Evolutionary conservation across 2,329 filamentous ascomycete species (phyloP).

Genomic region (Colletotrichum tamarilloi): DNA sequence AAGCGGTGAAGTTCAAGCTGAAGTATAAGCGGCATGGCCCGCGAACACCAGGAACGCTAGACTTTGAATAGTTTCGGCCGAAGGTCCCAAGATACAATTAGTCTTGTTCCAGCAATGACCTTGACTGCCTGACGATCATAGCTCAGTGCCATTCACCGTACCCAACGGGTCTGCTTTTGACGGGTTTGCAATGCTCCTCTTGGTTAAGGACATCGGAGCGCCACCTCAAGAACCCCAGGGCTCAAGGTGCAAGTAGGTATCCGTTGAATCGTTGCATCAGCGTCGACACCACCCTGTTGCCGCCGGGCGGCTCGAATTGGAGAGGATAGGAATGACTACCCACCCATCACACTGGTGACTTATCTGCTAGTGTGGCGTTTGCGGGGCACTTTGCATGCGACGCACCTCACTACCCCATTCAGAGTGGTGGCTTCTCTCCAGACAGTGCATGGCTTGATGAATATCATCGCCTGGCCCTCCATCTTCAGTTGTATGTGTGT

Average conservation of each 20-base stretch:
- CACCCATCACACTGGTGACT: neutral
- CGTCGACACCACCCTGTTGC: neutral
- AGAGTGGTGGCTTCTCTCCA: neutral
- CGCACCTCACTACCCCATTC: neutral
- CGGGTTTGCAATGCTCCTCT: no score
- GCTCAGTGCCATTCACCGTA: conserved; percentile 5
- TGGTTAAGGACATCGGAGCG: neutral
- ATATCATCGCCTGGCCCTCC: conserved; percentile 16
- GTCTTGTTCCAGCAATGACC: conserved; percentile 1
- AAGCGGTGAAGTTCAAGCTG: neutral
- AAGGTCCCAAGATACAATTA: conserved; percentile 4
- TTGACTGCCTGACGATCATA: conserved; percentile 3
- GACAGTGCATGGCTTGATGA: conserved; percentile 6
- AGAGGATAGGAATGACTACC: neutral
- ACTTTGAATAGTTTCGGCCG: conserved; percentile 18
- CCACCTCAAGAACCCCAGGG: neutral
- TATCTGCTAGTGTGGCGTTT: neutral
- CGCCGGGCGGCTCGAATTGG: neutral
- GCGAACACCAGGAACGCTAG: neutral
- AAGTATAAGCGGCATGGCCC: neutral
- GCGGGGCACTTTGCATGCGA: conserved; percentile 1
- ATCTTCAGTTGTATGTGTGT: conserved; percentile 7
- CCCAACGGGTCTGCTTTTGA: neutral
- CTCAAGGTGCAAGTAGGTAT: no score
- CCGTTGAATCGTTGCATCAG: neutral